These are phyloP conservation scores for Lachancea dasiensis DNA, from an alignment of 805 yeast genomes.

Conservation along the genomic window DNA sequence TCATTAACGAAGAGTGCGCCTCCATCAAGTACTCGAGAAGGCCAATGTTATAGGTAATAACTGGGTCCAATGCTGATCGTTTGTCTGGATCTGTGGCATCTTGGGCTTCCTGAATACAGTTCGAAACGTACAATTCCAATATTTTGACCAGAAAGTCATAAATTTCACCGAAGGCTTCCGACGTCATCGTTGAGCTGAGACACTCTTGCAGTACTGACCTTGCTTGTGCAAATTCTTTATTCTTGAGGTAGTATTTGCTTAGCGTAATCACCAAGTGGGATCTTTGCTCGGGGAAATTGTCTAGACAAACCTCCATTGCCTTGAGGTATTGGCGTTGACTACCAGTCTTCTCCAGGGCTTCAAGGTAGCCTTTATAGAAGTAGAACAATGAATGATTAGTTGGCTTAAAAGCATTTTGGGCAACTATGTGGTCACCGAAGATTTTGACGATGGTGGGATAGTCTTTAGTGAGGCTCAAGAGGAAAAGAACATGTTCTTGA, in stretches of 20 bases:
- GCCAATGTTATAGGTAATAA: conserved; percentile 36
- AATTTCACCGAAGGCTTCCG: conserved; percentile 55
- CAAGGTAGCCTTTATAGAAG: conserved; percentile 6
- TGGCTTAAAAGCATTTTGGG: conserved; percentile 1
- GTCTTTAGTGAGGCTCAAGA: conserved; percentile 13
- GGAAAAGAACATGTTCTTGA: conserved; percentile 6
- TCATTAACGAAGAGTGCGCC: conserved; percentile 51
- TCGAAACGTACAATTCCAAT: conserved; percentile 45
- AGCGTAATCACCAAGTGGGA: conserved; percentile 43
- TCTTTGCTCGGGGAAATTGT: conserved; percentile 53
- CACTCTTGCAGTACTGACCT: conserved; percentile 44
- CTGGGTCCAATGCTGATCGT: conserved; percentile 32
- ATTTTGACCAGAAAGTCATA: conserved; percentile 59
- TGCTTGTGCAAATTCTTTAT: conserved; percentile 35
- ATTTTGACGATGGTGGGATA: conserved; percentile 10
- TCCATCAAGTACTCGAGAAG: conserved; percentile 50
- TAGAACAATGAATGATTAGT: conserved; percentile 1
- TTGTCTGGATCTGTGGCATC: conserved; percentile 8
- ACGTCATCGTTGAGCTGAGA: conserved; percentile 40
- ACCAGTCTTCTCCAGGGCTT: conserved; percentile 2
- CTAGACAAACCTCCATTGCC: conserved; percentile 33
- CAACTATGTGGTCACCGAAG: conserved; percentile 15
- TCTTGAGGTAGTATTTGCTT: conserved; percentile 43
- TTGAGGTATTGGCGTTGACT: conserved; percentile 1
- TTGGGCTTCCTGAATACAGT: conserved; percentile 9